Conservation (phyloP, 148 eudicot genomes). For the Fallopia convolvulus region DNA sequence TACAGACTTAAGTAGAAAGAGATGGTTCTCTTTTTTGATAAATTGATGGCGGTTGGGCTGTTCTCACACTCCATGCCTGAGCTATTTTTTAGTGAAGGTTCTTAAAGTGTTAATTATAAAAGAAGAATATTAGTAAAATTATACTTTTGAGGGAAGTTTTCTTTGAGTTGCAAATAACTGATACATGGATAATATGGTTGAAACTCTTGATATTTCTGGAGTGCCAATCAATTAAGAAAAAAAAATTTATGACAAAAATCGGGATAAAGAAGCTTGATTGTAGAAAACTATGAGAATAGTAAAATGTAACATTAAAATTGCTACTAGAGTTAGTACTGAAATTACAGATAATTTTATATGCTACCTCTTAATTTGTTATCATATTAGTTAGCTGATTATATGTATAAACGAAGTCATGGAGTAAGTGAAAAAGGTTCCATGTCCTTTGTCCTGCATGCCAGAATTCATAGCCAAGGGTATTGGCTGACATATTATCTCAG, state of each 20-base stretch:
- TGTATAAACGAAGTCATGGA: neutral
- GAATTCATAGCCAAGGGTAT: neutral
- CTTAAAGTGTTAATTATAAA: neutral
- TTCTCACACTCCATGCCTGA: neutral
- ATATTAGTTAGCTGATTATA: neutral
- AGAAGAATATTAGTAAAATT: neutral
- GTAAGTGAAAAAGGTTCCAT: neutral
- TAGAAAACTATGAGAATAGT: neutral
- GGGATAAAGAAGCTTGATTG: neutral
- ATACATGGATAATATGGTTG: neutral
- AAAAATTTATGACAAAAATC: neutral
- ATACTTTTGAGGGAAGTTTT: neutral
- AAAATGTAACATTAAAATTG: neutral
- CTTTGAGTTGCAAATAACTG: neutral
- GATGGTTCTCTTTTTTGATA: neutral
- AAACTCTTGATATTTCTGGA: neutral
- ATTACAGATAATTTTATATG: neutral
- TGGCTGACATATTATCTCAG: neutral
- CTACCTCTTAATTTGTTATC: neutral
- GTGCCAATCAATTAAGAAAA: neutral
- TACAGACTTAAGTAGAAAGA: neutral
- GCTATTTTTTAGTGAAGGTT: neutral
- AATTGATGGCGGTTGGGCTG: neutral
- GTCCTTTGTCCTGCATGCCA: neutral
- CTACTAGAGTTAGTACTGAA: neutral